Conservation (phyloP, 2,329 filamentous ascomycete genomes). For the Microsporum ferrugineum region DNA sequence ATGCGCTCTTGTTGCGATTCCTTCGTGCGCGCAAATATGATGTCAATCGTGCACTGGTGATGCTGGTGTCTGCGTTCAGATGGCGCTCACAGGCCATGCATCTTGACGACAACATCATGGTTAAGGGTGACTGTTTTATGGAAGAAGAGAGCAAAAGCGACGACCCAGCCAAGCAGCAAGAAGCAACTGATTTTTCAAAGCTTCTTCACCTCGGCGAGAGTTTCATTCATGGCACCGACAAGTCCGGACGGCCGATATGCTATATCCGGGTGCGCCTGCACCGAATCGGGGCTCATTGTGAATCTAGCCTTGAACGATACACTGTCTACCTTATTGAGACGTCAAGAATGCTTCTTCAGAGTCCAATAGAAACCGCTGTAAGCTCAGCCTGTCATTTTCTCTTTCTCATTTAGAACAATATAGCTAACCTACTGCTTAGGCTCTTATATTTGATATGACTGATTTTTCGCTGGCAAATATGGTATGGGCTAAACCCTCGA, state of each 20-base stretch:
- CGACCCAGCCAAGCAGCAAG: conserved; percentile 53
- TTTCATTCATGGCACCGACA: conserved; percentile 80
- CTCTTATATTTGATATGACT: conserved; percentile 91
- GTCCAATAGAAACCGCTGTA: conserved; percentile 84
- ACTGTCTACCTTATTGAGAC: conserved; percentile 94
- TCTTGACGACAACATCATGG: conserved; percentile 81
- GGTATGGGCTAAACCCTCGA: conserved; percentile 38
- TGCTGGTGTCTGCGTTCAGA: conserved; percentile 88
- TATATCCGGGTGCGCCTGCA: conserved; percentile 75
- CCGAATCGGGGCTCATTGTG: conserved; percentile 67
- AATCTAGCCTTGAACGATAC: conserved; percentile 71
- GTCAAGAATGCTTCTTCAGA: conserved; percentile 66
- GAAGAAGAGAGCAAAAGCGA: conserved; percentile 47
- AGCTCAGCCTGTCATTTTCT: conserved; percentile 31
- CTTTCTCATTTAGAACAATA: background rate
- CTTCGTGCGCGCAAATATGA: conserved; percentile 92
- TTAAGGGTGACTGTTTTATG: conserved; percentile 60
- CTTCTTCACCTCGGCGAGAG: conserved; percentile 88
- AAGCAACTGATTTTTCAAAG: conserved; percentile 63
- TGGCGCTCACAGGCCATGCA: conserved; percentile 77
- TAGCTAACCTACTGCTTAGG: conserved; percentile 40
- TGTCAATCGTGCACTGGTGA: conserved; percentile 79
- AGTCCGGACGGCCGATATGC: conserved; percentile 73
- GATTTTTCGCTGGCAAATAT: conserved; percentile 90
- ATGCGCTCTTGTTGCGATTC: conserved; percentile 71